Evolutionary conservation across 2,329 filamentous ascomycete genomes (phyloP).

Genomic region (Aspergillus arachidicola): DNA sequence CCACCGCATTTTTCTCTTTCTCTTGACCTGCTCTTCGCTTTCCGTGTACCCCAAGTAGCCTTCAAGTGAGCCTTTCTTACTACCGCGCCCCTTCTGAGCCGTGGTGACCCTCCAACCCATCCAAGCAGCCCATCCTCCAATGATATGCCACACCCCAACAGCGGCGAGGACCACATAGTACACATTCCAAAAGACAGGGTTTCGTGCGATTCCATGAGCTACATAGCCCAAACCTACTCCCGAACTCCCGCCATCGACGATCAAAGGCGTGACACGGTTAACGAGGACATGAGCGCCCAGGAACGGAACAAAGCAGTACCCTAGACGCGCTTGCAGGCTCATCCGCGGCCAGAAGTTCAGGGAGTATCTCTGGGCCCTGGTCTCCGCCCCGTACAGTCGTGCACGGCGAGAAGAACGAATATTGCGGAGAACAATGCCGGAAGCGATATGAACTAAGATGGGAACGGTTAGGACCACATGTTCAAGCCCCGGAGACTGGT

Average conservation of each 20-base stretch:
- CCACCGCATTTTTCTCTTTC: conserved; percentile 69
- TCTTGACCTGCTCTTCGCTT: conserved; percentile 53
- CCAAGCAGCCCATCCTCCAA: conserved; percentile 87
- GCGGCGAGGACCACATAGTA: conserved; percentile 71
- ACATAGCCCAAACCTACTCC: conserved; percentile 83
- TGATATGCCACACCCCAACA: conserved; percentile 73
- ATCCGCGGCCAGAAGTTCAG: conserved; percentile 67
- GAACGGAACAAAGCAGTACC: conserved; percentile 69
- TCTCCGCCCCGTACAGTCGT: conserved; percentile 72
- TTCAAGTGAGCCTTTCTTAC: conserved; percentile 33
- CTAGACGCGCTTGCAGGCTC: conserved; percentile 70
- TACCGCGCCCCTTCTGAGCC: conserved; percentile 29
- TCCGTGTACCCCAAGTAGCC: conserved; percentile 46
- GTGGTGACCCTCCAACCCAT: conserved; percentile 57
- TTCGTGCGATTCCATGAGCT: conserved; percentile 78
- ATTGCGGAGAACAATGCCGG: conserved; percentile 76
- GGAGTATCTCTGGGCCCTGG: conserved; percentile 51
- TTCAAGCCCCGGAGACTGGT: conserved; percentile 81
- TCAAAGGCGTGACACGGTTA: conserved; percentile 74
- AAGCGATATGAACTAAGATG: conserved; percentile 72
- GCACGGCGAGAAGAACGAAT: conserved; percentile 73
- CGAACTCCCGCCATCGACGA: conserved; percentile 81
- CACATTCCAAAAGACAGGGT: conserved; percentile 65
- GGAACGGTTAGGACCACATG: conserved; percentile 78
- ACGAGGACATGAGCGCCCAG: conserved; percentile 72